Evolutionary conservation across 805 yeast genomes (phyloP).

Genomic region (Kurtzmaniella cleridarum): DNA sequence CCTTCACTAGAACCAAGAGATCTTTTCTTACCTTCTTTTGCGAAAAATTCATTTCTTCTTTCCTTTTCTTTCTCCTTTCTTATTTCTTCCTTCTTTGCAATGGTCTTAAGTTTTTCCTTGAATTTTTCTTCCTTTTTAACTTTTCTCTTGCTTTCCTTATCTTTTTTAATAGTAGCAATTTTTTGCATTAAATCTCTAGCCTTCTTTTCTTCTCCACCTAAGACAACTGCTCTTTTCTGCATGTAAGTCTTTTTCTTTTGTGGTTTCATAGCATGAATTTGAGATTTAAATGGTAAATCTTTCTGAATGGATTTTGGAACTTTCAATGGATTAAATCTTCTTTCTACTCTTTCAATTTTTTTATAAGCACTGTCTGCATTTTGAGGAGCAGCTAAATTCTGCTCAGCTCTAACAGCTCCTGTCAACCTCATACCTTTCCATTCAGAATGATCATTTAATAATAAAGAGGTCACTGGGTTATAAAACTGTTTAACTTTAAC

Average conservation of each 20-base stretch:
- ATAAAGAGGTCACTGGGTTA: conserved; percentile 91
- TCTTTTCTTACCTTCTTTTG: conserved; percentile 64
- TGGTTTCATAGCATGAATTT: conserved; percentile 82
- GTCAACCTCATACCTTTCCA: conserved; percentile 98
- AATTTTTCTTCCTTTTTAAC: conserved; percentile 72
- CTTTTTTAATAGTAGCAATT: conserved; percentile 77
- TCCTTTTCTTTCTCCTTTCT: conserved; percentile 73
- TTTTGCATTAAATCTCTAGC: conserved; percentile 85
- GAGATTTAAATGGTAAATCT: conserved; percentile 87
- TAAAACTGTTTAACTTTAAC: conserved; percentile 85
- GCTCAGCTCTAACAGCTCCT: conserved; percentile 84
- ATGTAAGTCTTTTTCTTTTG: conserved; percentile 77
- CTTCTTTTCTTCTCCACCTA: conserved; percentile 90
- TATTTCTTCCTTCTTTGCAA: conserved; percentile 68
- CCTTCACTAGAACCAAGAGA: conserved; percentile 29
- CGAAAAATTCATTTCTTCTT: conserved; percentile 82
- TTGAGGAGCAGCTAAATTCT: conserved; percentile 58
- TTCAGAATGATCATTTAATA: conserved; percentile 68
- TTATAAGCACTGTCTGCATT: conserved; percentile 45
- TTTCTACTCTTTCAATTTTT: conserved; percentile 77
- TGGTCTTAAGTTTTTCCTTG: conserved; percentile 64
- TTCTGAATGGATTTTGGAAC: conserved; percentile 78
- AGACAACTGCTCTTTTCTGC: conserved; percentile 87
- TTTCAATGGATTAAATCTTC: conserved; percentile 81
- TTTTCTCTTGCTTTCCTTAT: conserved; percentile 73